Conservation (phyloP, 345 rosid species). For the Gossypioides kirkii region DNA sequence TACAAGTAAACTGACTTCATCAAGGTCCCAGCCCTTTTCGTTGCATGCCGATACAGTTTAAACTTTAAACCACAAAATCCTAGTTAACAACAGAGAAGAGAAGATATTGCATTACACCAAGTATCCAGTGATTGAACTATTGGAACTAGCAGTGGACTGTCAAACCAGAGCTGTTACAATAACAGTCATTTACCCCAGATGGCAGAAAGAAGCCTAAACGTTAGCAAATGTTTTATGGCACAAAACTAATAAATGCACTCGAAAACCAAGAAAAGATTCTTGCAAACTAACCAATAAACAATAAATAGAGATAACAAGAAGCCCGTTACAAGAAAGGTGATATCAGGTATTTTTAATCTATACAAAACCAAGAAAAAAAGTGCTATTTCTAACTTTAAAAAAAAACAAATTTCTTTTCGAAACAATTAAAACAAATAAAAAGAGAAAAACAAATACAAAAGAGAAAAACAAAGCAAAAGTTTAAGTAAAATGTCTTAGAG, state of each 20-base stretch:
- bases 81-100: conserved; percentile 9
- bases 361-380: background rate
- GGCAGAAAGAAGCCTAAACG: conserved; percentile 1
- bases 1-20: conserved; percentile 28
- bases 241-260: conserved; percentile 10
- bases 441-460: background rate
- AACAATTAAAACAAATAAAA: background rate
- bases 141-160: conserved; percentile 2
- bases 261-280: background rate
- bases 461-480: background rate
- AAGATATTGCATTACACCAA: background rate
- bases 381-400: background rate
- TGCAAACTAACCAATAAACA: background rate
- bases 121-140: background rate
- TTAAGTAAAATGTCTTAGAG: background rate
- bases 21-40: conserved; percentile 10
- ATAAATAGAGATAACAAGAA: background rate
- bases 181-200: background rate
- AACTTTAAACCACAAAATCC: conserved; percentile 13
- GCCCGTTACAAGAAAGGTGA: background rate
- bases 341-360: background rate
- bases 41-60: conserved; percentile 3
- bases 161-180: background rate
- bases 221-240: background rate
- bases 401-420: background rate